Evolutionary conservation across 2,329 filamentous ascomycete genomes (phyloP), one percentile per base, ranked within the genome.

Genomic region (Coniochaeta prunicola): DNA sequence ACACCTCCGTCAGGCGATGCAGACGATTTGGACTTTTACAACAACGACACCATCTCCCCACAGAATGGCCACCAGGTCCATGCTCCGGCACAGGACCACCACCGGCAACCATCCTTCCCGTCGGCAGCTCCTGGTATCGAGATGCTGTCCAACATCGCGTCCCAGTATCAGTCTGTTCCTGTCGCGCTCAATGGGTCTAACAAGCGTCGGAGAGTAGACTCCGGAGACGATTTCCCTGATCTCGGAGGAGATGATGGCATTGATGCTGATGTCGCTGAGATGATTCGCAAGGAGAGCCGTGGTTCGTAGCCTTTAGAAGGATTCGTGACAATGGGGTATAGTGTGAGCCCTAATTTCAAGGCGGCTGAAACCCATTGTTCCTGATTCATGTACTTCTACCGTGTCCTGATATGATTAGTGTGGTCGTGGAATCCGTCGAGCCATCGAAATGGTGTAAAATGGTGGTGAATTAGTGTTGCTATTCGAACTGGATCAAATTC

Each of bases 1-100:
- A 97, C 92, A 0, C 92, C 92, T n/a, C 90, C 89, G 1, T 77
- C 85, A 2, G 80, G 85, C 58, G 69, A 74, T 24, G 63, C 84
- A 58, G 69, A 73, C 57, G 63, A 70, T 55, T 58, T 63, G 21
- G 63, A 68, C 33, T 63, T 64, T 21, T 67, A 69, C 36, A 62
- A 60, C 56, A 58, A 59, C n/a, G 57, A 55, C 28, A 58, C 48
- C 38, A 36, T 45, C 8, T 60, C 63, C 6, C 59, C 61, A 4
- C 28, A 55, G 30, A 36, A 36, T 31, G 48, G 48, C 6, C 26
- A 30, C 26, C 24, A 17, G 26, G 55, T 62, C 57, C 53, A 65
- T 60, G 34, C 64, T 55, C 64, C 64, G n/a, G 59, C 67, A 12
- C 63, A 65, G 13, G 54, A 65, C 19, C 53, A 63, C 26, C 61